A percentile compares a stretch with the other conserved stretches of the same genome.
Evolutionary conservation across 768 basidiomycete species (phyloP).

Genomic region (Glaciozyma martinii): DNA sequence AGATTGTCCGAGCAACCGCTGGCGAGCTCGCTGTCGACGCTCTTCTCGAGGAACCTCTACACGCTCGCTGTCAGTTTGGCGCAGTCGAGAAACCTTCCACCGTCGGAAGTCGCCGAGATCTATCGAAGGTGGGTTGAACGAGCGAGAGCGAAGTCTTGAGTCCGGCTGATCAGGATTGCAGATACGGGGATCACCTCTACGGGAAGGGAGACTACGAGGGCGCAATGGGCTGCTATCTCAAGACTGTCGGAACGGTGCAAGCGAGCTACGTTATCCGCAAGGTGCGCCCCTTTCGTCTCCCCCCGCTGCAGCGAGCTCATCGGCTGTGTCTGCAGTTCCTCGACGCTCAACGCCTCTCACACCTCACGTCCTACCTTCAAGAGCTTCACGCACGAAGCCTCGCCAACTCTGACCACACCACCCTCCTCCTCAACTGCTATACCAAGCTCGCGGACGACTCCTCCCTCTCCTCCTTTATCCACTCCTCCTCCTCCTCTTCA

Average conservation of each 20-base stretch:
- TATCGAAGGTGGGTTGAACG: conserved; percentile 44
- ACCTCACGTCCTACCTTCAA: conserved; percentile 90
- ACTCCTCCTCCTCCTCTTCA: conserved; percentile 43
- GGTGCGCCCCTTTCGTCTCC: conserved; percentile 44
- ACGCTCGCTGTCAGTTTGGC: conserved; percentile 73
- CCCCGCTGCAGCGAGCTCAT: conserved; percentile 1
- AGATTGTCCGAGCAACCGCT: conserved; percentile 26
- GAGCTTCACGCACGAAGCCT: conserved; percentile 81
- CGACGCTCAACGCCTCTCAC: conserved; percentile 89
- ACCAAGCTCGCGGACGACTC: conserved; percentile 89
- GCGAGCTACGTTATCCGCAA: conserved; percentile 96
- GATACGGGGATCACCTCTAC: conserved; percentile 84
- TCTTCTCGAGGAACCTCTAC: conserved; percentile 44
- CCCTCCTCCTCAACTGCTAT: conserved; percentile 90
- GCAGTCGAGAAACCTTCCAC: conserved; percentile 64
- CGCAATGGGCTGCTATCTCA: conserved; percentile 82
- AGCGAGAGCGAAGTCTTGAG: neutral
- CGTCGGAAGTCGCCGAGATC: conserved; percentile 71
- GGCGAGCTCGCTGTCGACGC: conserved; percentile 13
- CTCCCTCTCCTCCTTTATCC: conserved; percentile 84
- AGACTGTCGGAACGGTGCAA: conserved; percentile 78
- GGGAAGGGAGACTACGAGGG: conserved; percentile 84
- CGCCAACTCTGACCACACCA: conserved; percentile 94
- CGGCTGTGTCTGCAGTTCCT: conserved; percentile 58
- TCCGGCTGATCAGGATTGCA: neutral